These are phyloP conservation scores for Mycosphaerella arachidis DNA, from an alignment of 2,329 filamentous ascomycete genomes.

Conservation along the genomic window DNA sequence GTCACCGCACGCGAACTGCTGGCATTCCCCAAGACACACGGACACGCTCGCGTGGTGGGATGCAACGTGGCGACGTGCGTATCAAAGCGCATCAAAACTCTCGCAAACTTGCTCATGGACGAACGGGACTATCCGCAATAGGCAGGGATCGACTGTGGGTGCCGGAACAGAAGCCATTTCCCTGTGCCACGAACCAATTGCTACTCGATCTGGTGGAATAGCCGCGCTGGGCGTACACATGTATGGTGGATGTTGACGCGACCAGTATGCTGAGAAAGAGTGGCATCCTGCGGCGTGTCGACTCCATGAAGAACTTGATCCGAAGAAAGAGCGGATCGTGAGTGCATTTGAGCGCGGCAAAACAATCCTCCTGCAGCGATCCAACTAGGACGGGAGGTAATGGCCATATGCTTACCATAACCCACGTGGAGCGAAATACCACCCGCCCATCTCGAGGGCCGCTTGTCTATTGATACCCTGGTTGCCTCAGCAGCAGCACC, in stretches of 20 bases:
- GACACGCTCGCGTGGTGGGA: background rate
- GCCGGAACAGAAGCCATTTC: no score
- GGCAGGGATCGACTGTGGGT: background rate
- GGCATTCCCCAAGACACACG: background rate
- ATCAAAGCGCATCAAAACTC: background rate
- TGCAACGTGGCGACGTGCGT: background rate
- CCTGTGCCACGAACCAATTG: background rate
- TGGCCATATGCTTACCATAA: background rate
- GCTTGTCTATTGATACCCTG: background rate
- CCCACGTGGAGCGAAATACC: background rate
- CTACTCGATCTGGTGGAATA: background rate
- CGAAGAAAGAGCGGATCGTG: background rate
- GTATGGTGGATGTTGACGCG: no score
- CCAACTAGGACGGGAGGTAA: background rate
- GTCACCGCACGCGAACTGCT: background rate
- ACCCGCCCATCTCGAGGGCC: background rate
- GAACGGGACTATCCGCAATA: background rate
- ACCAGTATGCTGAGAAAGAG: background rate
- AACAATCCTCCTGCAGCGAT: background rate
- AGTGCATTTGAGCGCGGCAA: background rate
- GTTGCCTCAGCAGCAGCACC: background rate
- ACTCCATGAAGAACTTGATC: background rate
- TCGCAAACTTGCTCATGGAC: conserved; percentile 4
- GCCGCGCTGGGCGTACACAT: no score
- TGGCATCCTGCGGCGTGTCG: background rate